Evolutionary conservation across 129 eudicot species (phyloP), one percentile per base, ranked within the genome.

Genomic region (Rutidosis leptorrhynchoides): DNA sequence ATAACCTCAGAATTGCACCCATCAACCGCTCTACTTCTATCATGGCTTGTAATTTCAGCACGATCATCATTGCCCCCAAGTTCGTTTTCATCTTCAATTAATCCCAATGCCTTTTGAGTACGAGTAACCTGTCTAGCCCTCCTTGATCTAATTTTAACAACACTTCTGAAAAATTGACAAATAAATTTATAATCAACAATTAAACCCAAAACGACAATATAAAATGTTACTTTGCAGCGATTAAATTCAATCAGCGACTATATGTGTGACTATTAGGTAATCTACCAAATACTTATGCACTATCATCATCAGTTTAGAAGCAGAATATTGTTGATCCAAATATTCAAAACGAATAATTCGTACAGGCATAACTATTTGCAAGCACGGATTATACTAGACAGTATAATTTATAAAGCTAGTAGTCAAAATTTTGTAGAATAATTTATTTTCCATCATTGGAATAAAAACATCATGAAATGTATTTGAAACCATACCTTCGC

Each of bases 111-210:
- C 53, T 75, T 71, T 53, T 68, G 74, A 3, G 82, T 58, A 52
- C 24, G 71, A 64, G 69, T 62, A 58, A 69, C 80, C 53, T 67
- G 62, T 70, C 70, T 78, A 46, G 51, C 78, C 71, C 77, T 82
- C 67, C 70, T 75, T 20, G 83, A 74, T 48, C 80, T 65, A 21
- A 43, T 21, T 61, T 35, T 70, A 48, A 64, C 35, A 58, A 70
- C 51, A 37, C 16, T 35, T 32, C 78, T 74, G 80, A 65, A 64
- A 64, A 57, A 23, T 82, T 22, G 33, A 25, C 56, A 40, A 20
- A 51, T 12, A 40, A 40, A 33, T 24, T 54, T 49, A 60, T 48
- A 61, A 58, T 16, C 35, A 67, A 28, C 15, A 43, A 32, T 17
- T 48, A 61, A 9, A 29, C 11, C 43, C 35, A 63, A 21, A 56